Conservation (phyloP, 768 basidiomycete species). For the Coprinopsis sp. region DNA sequence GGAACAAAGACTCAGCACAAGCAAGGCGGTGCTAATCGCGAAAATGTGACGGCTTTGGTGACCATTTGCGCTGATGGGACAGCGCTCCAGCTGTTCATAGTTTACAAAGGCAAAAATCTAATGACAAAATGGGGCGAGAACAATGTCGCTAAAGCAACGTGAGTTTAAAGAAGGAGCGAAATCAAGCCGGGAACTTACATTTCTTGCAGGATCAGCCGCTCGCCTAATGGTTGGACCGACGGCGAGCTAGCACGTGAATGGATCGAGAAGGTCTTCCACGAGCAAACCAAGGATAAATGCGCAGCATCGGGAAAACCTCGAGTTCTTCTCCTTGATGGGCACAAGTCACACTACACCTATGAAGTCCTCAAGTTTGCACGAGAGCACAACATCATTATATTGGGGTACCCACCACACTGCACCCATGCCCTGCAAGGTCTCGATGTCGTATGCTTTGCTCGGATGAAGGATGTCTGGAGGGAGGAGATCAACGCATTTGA, state of each 20-base stretch:
- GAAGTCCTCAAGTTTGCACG: slow-evolving; percentile 28
- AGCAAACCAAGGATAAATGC: background rate
- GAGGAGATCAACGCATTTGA: slow-evolving; percentile 23
- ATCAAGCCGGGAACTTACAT: background rate
- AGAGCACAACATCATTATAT: slow-evolving; percentile 30
- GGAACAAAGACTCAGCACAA: slow-evolving; percentile 27
- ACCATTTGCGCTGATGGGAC: slow-evolving; percentile 27
- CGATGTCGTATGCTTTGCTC: slow-evolving; percentile 38
- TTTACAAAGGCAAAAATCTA: slow-evolving; percentile 25
- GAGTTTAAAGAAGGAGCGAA: slow-evolving; percentile 6
- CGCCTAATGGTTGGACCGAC: slow-evolving; percentile 27
- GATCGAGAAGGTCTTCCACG: slow-evolving; percentile 24
- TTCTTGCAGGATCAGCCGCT: slow-evolving; percentile 22
- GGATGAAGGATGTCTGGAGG: slow-evolving; percentile 27
- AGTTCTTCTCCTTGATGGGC: slow-evolving; percentile 37
- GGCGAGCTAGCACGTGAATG: slow-evolving; percentile 15
- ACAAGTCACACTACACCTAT: slow-evolving; percentile 34
- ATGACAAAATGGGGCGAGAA: slow-evolving; percentile 18
- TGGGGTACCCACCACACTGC: slow-evolving; percentile 35
- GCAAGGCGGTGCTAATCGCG: slow-evolving; percentile 23
- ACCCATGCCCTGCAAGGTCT: slow-evolving; percentile 37
- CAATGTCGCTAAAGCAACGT: slow-evolving; percentile 21
- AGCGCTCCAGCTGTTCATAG: slow-evolving; percentile 16
- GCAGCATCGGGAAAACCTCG: slow-evolving; percentile 13
- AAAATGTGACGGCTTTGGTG: slow-evolving; percentile 15